Percentiles rank a stretch among this genome's conserved stretches.
Conservation (phyloP, 169 alveolate species). For the Plasmodium relictum region DNA sequence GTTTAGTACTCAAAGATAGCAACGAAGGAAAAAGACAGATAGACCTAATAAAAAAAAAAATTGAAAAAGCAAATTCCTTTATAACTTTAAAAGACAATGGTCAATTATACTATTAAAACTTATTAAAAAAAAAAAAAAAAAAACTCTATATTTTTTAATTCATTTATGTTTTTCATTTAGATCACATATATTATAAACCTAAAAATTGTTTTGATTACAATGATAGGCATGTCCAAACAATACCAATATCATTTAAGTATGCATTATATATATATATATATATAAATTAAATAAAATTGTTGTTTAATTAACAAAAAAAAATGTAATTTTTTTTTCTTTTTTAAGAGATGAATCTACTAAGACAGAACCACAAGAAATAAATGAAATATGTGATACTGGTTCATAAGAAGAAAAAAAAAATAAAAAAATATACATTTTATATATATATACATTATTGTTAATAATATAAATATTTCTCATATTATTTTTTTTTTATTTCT, state of each 20-base stretch:
- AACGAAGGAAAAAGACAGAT: slow-evolving; percentile 65
- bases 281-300: too few species aligned
- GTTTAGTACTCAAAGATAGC: slow-evolving; percentile 41
- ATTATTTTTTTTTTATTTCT: neutral
- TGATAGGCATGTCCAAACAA: slow-evolving; percentile 61
- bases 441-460: neutral
- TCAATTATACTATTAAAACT: neutral
- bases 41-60: slow-evolving; percentile 50
- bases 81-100: slow-evolving; percentile 51
- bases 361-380: slow-evolving; percentile 73
- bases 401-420: neutral
- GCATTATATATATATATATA: neutral
- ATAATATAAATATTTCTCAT: neutral
- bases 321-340: slow-evolving; percentile 13
- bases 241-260: slow-evolving; percentile 60
- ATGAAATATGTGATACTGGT: slow-evolving; percentile 77
- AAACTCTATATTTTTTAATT: neutral
- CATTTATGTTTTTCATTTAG: slow-evolving; percentile 15
- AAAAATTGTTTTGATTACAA: slow-evolving; percentile 62
- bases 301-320: too few species aligned
- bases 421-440: neutral
- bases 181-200: slow-evolving; percentile 50
- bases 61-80: slow-evolving; percentile 60
- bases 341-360: slow-evolving; percentile 68
- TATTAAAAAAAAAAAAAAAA: neutral